A percentile compares a stretch with the other conserved stretches of the same genome.
Evolutionary conservation across 2,329 filamentous ascomycete species (phyloP).

Genomic region (Myriosclerotinia curreyana): DNA sequence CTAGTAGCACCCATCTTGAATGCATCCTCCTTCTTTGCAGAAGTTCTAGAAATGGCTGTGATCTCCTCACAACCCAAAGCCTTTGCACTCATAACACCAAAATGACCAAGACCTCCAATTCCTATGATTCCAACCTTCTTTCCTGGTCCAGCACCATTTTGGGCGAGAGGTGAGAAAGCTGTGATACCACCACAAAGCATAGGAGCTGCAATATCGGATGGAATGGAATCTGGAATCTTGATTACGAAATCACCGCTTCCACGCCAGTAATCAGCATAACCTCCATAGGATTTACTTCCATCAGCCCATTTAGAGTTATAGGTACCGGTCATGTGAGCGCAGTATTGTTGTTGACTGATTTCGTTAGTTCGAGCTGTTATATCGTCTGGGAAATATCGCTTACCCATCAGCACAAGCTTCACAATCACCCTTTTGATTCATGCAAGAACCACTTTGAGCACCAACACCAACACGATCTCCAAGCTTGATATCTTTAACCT

Average conservation of each 20-base stretch:
- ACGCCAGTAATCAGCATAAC: slow-evolving; percentile 49
- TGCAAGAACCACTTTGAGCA: slow-evolving; percentile 49
- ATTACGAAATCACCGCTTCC: slow-evolving; percentile 57
- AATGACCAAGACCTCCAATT: slow-evolving; percentile 66
- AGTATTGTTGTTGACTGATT: slow-evolving; percentile 10
- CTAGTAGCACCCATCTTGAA: slow-evolving; percentile 58
- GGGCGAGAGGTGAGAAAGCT: slow-evolving; percentile 64
- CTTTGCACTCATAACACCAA: slow-evolving; percentile 67
- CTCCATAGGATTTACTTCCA: slow-evolving; percentile 50
- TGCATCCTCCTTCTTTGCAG: slow-evolving; percentile 57
- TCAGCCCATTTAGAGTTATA: slow-evolving; percentile 43
- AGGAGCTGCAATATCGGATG: slow-evolving; percentile 55
- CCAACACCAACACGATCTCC: slow-evolving; percentile 53
- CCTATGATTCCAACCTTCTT: slow-evolving; percentile 68
- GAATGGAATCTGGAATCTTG: slow-evolving; percentile 54
- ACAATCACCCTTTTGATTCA: slow-evolving; percentile 42
- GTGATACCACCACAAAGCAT: slow-evolving; percentile 79
- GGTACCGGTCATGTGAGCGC: slow-evolving; percentile 40
- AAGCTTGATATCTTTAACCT: slow-evolving; percentile 54
- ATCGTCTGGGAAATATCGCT: slow-evolving; percentile 34
- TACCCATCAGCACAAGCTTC: slow-evolving; percentile 46
- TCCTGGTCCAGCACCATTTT: slow-evolving; percentile 65
- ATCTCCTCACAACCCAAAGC: slow-evolving; percentile 66
- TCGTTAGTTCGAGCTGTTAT: neutral
- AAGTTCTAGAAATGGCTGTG: slow-evolving; percentile 61